Percentiles rank a stretch among this genome's conserved stretches.
Evolutionary conservation across 768 basidiomycete genomes (phyloP).

Genomic region (Candolleomyces efflorescens): DNA sequence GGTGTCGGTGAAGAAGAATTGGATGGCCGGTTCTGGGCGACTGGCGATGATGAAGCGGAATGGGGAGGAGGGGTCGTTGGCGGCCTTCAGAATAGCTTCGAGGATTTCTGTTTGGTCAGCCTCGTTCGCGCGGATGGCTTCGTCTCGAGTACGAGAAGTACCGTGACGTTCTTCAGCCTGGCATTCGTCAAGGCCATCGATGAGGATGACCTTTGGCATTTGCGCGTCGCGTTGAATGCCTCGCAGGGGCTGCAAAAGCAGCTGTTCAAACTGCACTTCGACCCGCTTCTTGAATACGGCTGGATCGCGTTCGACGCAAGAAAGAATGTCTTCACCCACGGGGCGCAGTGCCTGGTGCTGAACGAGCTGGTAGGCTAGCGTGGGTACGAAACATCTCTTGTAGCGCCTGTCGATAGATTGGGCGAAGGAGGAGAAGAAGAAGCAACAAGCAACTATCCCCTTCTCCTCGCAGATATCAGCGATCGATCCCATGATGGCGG

Average conservation of each 20-base stretch:
- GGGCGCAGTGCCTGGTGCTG: background rate
- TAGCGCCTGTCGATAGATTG: background rate
- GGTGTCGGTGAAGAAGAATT: background rate
- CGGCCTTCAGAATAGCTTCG: background rate
- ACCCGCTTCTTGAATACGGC: background rate
- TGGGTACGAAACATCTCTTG: background rate
- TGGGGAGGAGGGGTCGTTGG: background rate
- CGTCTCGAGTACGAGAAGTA: background rate
- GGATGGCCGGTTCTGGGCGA: slow-evolving; percentile 5
- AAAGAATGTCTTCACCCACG: background rate
- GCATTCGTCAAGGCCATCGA: slow-evolving; percentile 13
- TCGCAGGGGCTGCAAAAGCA: background rate
- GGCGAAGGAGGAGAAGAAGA: slow-evolving; percentile 9
- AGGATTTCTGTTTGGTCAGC: slow-evolving; percentile 4
- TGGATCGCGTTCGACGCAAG: background rate
- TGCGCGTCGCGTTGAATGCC: no score
- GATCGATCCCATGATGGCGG: slow-evolving; percentile 7
- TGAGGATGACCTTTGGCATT: slow-evolving; percentile 3
- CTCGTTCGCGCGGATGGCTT: background rate
- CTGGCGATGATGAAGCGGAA: slow-evolving; percentile 7
- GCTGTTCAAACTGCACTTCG: background rate
- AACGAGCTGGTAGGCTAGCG: slow-evolving; percentile 3
- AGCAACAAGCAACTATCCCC: slow-evolving; percentile 4
- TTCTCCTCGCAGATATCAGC: slow-evolving; percentile 2
- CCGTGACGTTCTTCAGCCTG: background rate